phyloP scores from a whole-genome alignment of 305 asterid genomes.

The Fraxinus albicans region DNA sequence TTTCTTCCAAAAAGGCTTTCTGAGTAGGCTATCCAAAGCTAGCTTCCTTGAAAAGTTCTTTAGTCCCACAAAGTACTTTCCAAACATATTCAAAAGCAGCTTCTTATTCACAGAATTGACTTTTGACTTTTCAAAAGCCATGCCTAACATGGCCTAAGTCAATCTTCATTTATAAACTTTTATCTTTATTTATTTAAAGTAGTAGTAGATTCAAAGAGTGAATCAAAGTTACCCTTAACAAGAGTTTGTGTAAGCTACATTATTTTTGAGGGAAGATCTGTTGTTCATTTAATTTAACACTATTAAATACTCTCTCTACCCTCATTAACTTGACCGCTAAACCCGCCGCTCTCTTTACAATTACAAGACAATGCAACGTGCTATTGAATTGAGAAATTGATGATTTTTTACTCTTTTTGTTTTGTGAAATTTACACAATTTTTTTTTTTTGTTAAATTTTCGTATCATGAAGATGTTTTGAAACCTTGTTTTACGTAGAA shows the following conservation, averaged over 20 bases:
- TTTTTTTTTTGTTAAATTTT: too few relatives aligned
- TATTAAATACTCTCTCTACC: background rate
- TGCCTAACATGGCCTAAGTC: background rate
- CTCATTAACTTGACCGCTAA: background rate
- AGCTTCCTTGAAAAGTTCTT: too few relatives aligned
- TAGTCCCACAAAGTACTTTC: background rate
- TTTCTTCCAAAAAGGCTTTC: background rate
- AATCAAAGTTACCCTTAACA: background rate
- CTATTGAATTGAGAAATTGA: too few relatives aligned
- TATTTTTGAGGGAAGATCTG: too few relatives aligned
- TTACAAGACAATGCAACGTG: background rate
- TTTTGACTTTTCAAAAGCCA: background rate
- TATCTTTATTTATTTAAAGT: background rate
- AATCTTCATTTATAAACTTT: background rate
- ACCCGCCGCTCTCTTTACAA: background rate
- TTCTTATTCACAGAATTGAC: background rate
- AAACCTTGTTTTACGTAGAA: background rate
- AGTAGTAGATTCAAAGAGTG: background rate
- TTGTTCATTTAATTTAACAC: background rate
- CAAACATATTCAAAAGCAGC: background rate
- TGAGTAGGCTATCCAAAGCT: background rate
- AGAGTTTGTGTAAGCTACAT: background rate
- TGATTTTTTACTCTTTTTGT: background rate
- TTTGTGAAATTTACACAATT: background rate
- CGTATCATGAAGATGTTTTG: too few relatives aligned